A percentile compares a stretch with the other conserved stretches of the same genome.
phyloP scores from a whole-genome alignment of 805 yeast species.

The Sungouiozyma intestinalis region DNA sequence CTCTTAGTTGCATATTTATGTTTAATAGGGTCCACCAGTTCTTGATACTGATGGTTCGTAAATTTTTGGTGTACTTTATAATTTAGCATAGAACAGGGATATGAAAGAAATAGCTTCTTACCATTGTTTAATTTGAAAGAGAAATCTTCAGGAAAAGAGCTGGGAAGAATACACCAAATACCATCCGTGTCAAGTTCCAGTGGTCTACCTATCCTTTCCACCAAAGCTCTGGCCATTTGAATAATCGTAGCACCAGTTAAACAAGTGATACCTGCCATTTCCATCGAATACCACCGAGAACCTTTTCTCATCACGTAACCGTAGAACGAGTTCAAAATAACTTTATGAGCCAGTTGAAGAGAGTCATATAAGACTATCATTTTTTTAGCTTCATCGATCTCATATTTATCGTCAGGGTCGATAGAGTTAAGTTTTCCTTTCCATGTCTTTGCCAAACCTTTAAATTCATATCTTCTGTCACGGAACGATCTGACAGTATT shows the following conservation, averaged over 20 bases:
- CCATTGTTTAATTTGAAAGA: slow-evolving; percentile 65
- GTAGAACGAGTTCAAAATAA: slow-evolving; percentile 89
- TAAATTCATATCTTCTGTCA: slow-evolving; percentile 92
- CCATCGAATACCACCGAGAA: slow-evolving; percentile 98
- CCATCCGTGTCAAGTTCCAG: slow-evolving; percentile 97
- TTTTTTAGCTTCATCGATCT: slow-evolving; percentile 81
- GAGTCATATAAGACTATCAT: slow-evolving; percentile 93
- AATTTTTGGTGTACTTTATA: slow-evolving; percentile 83
- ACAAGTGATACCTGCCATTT: slow-evolving; percentile 99
- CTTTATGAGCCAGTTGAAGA: slow-evolving; percentile 91
- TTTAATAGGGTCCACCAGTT: slow-evolving; percentile 56
- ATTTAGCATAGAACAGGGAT: slow-evolving; percentile 94
- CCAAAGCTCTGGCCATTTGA: slow-evolving; percentile 89
- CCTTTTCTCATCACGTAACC: slow-evolving; percentile 99
- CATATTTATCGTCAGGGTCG: slow-evolving; percentile 42
- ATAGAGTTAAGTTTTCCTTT: slow-evolving; percentile 63
- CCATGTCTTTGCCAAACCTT: slow-evolving; percentile 90
- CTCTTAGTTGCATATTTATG: slow-evolving; percentile 66
- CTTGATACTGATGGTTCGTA: slow-evolving; percentile 92
- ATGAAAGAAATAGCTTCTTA: slow-evolving; percentile 64
- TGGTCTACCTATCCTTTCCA: slow-evolving; percentile 90
- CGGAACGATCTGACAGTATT: slow-evolving; percentile 89
- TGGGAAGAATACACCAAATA: slow-evolving; percentile 96
- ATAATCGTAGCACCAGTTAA: slow-evolving; percentile 95
- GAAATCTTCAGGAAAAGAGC: slow-evolving; percentile 85